Evolutionary conservation across 352 stramenopile genomes (phyloP).

Genomic region (Phytopythium kandeliae): DNA sequence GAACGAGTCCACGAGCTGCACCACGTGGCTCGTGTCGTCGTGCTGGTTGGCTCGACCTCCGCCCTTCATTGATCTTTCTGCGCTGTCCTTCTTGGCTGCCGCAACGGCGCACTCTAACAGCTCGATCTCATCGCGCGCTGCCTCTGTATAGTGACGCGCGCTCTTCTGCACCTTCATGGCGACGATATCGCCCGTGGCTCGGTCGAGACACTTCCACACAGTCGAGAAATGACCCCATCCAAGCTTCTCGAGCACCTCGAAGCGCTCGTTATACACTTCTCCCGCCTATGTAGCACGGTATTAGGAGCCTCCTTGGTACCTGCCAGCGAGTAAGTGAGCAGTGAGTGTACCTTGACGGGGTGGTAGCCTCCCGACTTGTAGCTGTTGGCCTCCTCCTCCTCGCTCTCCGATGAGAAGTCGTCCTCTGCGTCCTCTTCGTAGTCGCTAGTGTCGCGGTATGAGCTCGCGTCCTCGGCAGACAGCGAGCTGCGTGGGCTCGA

Average conservation of each 20-base stretch:
- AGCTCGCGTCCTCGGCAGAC: slow-evolving; percentile 11
- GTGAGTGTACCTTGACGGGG: slow-evolving; percentile 82
- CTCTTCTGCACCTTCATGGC: slow-evolving; percentile 98
- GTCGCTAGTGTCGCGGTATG: slow-evolving; percentile 8
- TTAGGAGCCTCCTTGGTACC: not conserved
- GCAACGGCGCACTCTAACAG: slow-evolving; percentile 91
- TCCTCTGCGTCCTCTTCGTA: slow-evolving; percentile 86
- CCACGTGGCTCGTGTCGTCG: slow-evolving; percentile 38
- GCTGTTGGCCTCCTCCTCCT: slow-evolving; percentile 91
- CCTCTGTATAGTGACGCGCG: slow-evolving; percentile 97
- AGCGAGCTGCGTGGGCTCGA: slow-evolving; percentile 20
- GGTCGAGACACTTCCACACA: slow-evolving; percentile 97
- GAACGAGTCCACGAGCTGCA: slow-evolving; percentile 92
- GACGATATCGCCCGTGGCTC: slow-evolving; percentile 75
- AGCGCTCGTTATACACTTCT: slow-evolving; percentile 91
- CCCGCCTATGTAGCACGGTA: slow-evolving; percentile 30
- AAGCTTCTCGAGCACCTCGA: slow-evolving; percentile 98
- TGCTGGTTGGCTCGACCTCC: slow-evolving; percentile 3
- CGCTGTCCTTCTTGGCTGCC: slow-evolving; percentile 28
- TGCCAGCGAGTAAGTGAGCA: not conserved
- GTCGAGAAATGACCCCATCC: slow-evolving; percentile 99
- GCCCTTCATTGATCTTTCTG: slow-evolving; percentile 1
- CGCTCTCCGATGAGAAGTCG: slow-evolving; percentile 74
- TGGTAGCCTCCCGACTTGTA: slow-evolving; percentile 99
- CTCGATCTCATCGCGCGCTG: slow-evolving; percentile 98